Evolutionary conservation across 2,329 filamentous ascomycete species (phyloP), one percentile per base, ranked within the genome.

Genomic region (Phaeosphaeria sp.): DNA sequence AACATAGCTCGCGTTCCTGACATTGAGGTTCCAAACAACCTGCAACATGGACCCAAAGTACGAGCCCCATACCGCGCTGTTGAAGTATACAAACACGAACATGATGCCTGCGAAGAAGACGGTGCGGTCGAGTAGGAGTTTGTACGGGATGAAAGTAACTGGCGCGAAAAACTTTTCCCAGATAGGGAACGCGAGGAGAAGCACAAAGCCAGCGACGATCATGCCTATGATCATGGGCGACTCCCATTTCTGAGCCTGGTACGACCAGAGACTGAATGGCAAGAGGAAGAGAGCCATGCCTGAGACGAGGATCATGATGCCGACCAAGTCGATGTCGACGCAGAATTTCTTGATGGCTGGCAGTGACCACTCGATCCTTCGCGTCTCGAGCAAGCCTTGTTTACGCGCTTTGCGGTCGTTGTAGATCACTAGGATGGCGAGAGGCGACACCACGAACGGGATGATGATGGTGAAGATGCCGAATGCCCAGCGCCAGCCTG

Each of bases 281-380:
- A 93, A 83, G 17, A 93, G 79, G 71, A 93, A 87, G 15, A 91
- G 77, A 0, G 85, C 81, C 53, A 90, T 83, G 5, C 88, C 89
- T 1, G 79, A 80, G 1, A 84, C 82, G 50, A 91, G 80, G 6
- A 91, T 78, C 18, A 91, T 53, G 22, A 90, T 77, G 15, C 89
- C 89, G 6, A 87, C 6, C 1, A 86, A 63, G 69, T 91, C 89
- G 58, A 91, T 87, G 64, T 90, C 50, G 1, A 86, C 71, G 69
- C 92, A 89, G 59, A 91, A 89, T 64, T 91, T 86, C 56, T 84
- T 79, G 22, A 6, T 80, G 80, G 63, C 79, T 76, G n/a, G 77
- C 80, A 1, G 84, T 3, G 39, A 54, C 18, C 66, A 43, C n/a
- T 56, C 25, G 49, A 56, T 83, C 33, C 86, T 78, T 89, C 77